Conservation (phyloP, 2,329 filamentous ascomycete species). For the Talaromyces verruculosus region DNA sequence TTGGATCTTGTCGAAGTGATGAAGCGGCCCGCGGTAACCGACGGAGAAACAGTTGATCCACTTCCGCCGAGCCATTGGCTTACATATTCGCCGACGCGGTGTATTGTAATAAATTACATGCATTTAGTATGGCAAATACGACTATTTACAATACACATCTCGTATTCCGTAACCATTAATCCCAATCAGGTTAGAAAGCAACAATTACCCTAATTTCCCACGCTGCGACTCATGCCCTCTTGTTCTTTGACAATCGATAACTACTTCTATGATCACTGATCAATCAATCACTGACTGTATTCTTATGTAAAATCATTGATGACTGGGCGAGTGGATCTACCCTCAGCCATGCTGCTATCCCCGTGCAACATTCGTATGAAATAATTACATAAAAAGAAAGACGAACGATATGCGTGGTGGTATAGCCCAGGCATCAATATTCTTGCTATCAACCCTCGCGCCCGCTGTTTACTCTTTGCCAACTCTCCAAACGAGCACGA, state of each 20-base stretch:
- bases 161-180: background rate
- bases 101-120: background rate
- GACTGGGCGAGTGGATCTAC: slow-evolving; percentile 4
- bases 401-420: slow-evolving; percentile 22
- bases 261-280: background rate
- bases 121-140: background rate
- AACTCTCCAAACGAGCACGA: slow-evolving; percentile 22
- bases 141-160: background rate
- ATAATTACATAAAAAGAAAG: slow-evolving; percentile 2
- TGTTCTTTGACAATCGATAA: background rate
- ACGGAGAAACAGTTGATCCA: slow-evolving; percentile 7
- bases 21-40: background rate
- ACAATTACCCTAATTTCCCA: slow-evolving; percentile 4
- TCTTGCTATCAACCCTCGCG: slow-evolving; percentile 17
- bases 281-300: background rate
- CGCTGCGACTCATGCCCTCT: background rate
- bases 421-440: slow-evolving; percentile 23
- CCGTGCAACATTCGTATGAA: slow-evolving; percentile 11
- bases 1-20: background rate
- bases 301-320: slow-evolving; percentile 5
- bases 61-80: background rate
- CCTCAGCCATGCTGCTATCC: slow-evolving; percentile 18
- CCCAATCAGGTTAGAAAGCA: background rate
- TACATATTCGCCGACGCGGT: background rate
- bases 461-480: slow-evolving; percentile 20